A percentile compares a stretch with the other conserved stretches of the same genome.
Evolutionary conservation across 768 basidiomycete species (phyloP).

Genomic region (Tricholoma terreum): DNA sequence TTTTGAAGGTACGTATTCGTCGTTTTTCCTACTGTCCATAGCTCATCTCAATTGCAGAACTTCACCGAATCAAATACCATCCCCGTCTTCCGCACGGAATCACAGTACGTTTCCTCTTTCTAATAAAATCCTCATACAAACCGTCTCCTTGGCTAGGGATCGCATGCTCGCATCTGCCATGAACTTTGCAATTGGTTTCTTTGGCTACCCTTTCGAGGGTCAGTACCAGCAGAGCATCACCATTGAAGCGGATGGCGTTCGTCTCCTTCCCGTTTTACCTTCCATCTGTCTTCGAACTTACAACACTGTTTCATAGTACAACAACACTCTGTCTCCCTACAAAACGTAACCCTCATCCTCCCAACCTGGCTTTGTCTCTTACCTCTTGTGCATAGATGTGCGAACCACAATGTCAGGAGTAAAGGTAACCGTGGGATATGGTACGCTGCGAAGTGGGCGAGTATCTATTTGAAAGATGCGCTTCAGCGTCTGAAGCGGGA

Average conservation of each 20-base stretch:
- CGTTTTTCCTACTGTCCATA: neutral
- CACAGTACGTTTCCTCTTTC: slow-evolving; percentile 43
- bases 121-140: neutral
- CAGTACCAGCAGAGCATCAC: slow-evolving; percentile 78
- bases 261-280: slow-evolving; percentile 22
- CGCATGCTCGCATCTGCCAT: slow-evolving; percentile 67
- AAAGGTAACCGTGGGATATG: slow-evolving; percentile 57
- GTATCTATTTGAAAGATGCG: slow-evolving; percentile 69
- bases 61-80: slow-evolving; percentile 58
- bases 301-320: slow-evolving; percentile 44
- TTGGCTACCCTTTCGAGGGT: slow-evolving; percentile 67
- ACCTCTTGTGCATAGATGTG: slow-evolving; percentile 41
- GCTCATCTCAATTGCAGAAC: slow-evolving; percentile 33
- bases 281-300: no score
- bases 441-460: slow-evolving; percentile 65
- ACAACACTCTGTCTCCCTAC: slow-evolving; percentile 86
- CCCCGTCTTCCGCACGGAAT: slow-evolving; percentile 79
- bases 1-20: slow-evolving; percentile 48
- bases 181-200: slow-evolving; percentile 74
- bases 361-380: neutral
- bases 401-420: slow-evolving; percentile 46
- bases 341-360: slow-evolving; percentile 43
- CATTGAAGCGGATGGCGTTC: slow-evolving; percentile 60
- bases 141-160: slow-evolving; percentile 40
- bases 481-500: slow-evolving; percentile 54